phyloP scores from a whole-genome alignment of 2,329 filamentous ascomycete genomes.

The Pyricularia grisea region DNA sequence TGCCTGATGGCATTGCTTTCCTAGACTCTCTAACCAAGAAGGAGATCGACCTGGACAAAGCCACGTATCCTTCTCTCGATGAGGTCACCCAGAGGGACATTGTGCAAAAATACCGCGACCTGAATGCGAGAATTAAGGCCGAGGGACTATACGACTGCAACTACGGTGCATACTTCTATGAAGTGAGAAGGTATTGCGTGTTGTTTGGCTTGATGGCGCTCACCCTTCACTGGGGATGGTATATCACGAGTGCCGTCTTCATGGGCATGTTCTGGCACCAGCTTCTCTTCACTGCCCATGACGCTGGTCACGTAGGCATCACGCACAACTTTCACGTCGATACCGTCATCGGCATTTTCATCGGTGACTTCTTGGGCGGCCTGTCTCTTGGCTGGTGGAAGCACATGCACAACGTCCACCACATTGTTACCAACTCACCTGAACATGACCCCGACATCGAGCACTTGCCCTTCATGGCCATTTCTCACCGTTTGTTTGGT shows the following conservation, averaged over 20 bases:
- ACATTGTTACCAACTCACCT: conserved; percentile 89
- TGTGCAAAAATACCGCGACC: conserved; percentile 68
- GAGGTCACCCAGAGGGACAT: conserved; percentile 64
- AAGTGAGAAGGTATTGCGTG: conserved; percentile 61
- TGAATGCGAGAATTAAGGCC: conserved; percentile 61
- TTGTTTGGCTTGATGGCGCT: conserved; percentile 55
- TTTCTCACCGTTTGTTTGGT: conserved; percentile 71
- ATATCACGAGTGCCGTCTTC: conserved; percentile 59
- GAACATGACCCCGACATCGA: conserved; percentile 96
- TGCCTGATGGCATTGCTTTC: conserved; percentile 47
- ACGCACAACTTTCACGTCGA: conserved; percentile 84
- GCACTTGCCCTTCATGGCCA: conserved; percentile 81
- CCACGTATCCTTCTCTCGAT: conserved; percentile 75
- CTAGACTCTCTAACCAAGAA: conserved; percentile 65
- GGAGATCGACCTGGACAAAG: conserved; percentile 65
- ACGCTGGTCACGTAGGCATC: conserved; percentile 95
- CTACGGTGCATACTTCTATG: conserved; percentile 69
- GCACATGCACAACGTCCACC: conserved; percentile 89
- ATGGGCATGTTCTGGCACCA: conserved; percentile 90
- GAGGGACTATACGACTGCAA: conserved; percentile 79
- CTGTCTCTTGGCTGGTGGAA: conserved; percentile 97
- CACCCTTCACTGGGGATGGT: conserved; percentile 56
- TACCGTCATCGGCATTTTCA: conserved; percentile 76
- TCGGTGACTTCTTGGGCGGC: conserved; percentile 83
- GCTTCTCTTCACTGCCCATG: conserved; percentile 85